These are phyloP conservation scores for Hypoxylon sp. DNA, from an alignment of 2,329 filamentous ascomycete genomes.

Conservation along the genomic window DNA sequence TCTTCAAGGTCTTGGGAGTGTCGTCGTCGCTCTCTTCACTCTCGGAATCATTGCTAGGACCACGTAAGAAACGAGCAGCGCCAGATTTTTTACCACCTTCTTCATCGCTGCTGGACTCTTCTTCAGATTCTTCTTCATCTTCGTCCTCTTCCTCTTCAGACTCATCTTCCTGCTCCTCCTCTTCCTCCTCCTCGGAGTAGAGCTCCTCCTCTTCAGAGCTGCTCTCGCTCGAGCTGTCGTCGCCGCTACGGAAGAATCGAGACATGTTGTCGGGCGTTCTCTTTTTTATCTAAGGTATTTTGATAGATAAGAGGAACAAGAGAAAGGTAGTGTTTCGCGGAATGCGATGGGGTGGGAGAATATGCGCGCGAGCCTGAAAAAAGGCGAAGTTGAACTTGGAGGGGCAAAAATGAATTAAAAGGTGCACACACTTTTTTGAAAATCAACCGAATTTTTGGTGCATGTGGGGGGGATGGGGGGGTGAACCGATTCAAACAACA, in stretches of 20 bases:
- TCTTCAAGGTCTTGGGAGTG: constrained; percentile 88
- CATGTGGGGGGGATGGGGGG: constrained; percentile 50
- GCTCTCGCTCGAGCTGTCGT: constrained; percentile 95
- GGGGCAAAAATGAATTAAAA: constrained; percentile 48
- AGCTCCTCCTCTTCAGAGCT: constrained; percentile 97
- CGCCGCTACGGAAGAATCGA: constrained; percentile 94
- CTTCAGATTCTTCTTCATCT: constrained; percentile 67
- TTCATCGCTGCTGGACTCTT: constrained; percentile 73
- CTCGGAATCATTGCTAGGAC: constrained; percentile 72
- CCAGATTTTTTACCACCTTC: constrained; percentile 77
- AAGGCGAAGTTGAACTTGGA: constrained; percentile 43
- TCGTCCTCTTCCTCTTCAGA: constrained; percentile 68
- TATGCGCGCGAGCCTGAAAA: constrained; percentile 18
- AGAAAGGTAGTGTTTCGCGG: background rate
- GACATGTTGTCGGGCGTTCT: constrained; percentile 74
- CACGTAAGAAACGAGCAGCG: constrained; percentile 86
- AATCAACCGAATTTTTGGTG: constrained; percentile 55
- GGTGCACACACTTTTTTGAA: constrained; percentile 50
- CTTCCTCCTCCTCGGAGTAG: constrained; percentile 83
- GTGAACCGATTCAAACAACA: constrained; percentile 33
- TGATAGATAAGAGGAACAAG: background rate
- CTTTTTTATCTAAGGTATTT: background rate
- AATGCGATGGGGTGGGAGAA: constrained; percentile 22
- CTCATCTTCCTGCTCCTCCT: constrained; percentile 68
- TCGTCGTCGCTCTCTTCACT: constrained; percentile 92